These are phyloP conservation scores for Neurospora crassa DNA, from an alignment of 2,329 filamentous ascomycete species.

Conservation along the genomic window DNA sequence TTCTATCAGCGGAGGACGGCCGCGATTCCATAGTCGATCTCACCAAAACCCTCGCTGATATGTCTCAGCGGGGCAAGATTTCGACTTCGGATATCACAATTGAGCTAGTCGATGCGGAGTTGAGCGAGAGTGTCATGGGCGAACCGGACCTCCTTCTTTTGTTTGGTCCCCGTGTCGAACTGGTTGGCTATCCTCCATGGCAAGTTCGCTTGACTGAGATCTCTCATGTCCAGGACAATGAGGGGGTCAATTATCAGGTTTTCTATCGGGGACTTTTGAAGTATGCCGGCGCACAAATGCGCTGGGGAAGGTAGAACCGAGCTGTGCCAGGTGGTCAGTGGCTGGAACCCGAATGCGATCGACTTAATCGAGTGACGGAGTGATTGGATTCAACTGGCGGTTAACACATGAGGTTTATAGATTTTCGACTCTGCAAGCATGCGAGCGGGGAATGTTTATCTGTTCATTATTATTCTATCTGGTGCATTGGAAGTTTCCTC, in stretches of 20 bases:
- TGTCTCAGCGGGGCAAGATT: constrained; percentile 86
- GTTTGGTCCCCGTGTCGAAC: constrained; percentile 73
- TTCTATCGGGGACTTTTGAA: constrained; percentile 79
- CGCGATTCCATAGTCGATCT: constrained; percentile 91
- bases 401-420: background rate
- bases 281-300: constrained; percentile 81
- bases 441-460: background rate
- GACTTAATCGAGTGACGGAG: background rate
- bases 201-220: constrained; percentile 93
- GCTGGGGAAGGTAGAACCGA: constrained; percentile 54
- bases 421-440: background rate
- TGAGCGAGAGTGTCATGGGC: constrained; percentile 67
- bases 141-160: constrained; percentile 86
- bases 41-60: constrained; percentile 86
- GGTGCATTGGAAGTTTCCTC: background rate
- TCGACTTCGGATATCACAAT: constrained; percentile 70
- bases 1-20: constrained; percentile 82
- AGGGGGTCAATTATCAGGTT: constrained; percentile 85
- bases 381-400: background rate
- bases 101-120: constrained; percentile 82
- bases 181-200: constrained; percentile 94
- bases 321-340: background rate
- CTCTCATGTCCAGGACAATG: constrained; percentile 67
- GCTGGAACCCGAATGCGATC: background rate
- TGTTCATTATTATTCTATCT: background rate